Conservation (phyloP, 2,329 filamentous ascomycete species). For the Microdochium paspali region DNA sequence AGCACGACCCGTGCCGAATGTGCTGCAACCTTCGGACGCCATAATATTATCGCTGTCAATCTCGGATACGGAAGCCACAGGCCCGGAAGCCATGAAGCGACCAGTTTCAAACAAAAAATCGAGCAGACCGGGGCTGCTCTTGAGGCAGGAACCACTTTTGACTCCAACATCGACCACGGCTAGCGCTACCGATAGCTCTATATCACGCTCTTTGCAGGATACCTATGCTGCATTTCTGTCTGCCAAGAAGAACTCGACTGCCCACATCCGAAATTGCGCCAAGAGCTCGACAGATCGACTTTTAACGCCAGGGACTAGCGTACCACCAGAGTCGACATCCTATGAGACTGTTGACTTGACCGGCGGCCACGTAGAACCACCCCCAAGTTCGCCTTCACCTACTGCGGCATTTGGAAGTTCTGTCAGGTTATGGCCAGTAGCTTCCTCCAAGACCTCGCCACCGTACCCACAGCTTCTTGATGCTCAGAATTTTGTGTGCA, state of each 20-base stretch:
- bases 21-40: slow-evolving; percentile 5
- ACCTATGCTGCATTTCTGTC: slow-evolving; percentile 22
- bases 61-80: slow-evolving; percentile 7
- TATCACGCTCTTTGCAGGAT: slow-evolving; percentile 17
- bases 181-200: slow-evolving; percentile 2
- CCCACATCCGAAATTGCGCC: slow-evolving; percentile 6
- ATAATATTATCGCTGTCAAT: slow-evolving; percentile 6
- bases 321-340: slow-evolving; percentile 13
- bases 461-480: slow-evolving; percentile 12
- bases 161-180: slow-evolving; percentile 27
- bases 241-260: slow-evolving; percentile 14
- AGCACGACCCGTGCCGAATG: slow-evolving; percentile 10
- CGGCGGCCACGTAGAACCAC: slow-evolving; percentile 14
- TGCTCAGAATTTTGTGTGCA: slow-evolving; percentile 19
- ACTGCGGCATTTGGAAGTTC: slow-evolving; percentile 11
- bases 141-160: slow-evolving; percentile 30
- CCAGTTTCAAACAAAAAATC: slow-evolving; percentile 31
- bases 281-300: slow-evolving; percentile 9
- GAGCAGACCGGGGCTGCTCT: slow-evolving; percentile 33
- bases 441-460: slow-evolving; percentile 18
- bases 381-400: slow-evolving; percentile 12
- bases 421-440: slow-evolving; percentile 17
- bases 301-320: slow-evolving; percentile 15
- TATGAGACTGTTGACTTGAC: slow-evolving; percentile 24
- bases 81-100: slow-evolving; percentile 29